A percentile compares a stretch with the other conserved stretches of the same genome.
Evolutionary conservation across 163 green algal species (phyloP).

Genomic region (Scenedesmus sp.): DNA sequence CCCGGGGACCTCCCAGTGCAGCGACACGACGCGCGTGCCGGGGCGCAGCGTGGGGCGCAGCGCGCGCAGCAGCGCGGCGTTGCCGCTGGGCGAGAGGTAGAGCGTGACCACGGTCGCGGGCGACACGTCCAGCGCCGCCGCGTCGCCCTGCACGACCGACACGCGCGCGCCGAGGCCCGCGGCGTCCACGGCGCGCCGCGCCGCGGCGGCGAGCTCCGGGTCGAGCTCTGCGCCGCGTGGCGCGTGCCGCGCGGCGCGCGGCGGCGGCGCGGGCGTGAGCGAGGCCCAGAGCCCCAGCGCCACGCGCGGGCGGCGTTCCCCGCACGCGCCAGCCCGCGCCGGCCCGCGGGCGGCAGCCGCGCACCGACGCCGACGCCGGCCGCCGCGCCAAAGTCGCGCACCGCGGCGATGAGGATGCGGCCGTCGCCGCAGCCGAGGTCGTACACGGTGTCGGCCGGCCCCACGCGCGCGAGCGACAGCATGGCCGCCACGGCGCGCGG

Average conservation of each 20-base stretch:
- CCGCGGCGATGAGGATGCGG: constrained; percentile 23
- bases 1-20: background rate
- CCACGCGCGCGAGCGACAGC: constrained; percentile 16
- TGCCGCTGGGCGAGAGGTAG: constrained; percentile 33
- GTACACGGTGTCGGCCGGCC: constrained; percentile 11
- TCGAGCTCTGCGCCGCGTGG: constrained; percentile 32
- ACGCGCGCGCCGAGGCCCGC: constrained; percentile 18
- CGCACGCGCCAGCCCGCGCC: no score
- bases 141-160: constrained; percentile 9
- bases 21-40: background rate
- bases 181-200: background rate
- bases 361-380: background rate
- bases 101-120: constrained; percentile 29
- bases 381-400: constrained; percentile 13
- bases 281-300: no score
- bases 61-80: constrained; percentile 17
- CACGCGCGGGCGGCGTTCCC: no score
- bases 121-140: constrained; percentile 1
- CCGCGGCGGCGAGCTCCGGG: background rate
- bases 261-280: no score
- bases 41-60: background rate
- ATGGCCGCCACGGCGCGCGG: constrained; percentile 4
- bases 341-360: background rate
- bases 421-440: constrained; percentile 44
- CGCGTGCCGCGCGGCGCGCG: no score